Conservation (phyloP, 345 rosid species). For the Eucalyptus regnans region DNA sequence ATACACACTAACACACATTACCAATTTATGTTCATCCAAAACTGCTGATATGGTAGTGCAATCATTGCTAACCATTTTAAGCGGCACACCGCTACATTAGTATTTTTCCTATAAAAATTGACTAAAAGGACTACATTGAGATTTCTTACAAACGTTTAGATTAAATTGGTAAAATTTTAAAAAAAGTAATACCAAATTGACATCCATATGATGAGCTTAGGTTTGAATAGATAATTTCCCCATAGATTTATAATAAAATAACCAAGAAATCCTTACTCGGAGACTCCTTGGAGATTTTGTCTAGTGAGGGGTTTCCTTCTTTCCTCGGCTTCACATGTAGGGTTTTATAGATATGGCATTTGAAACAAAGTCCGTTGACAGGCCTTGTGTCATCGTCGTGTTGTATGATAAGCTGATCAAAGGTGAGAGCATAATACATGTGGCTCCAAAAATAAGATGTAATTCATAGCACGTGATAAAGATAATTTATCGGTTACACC, state of each 20-base stretch:
- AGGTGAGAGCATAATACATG: neutral
- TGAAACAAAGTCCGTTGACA: neutral
- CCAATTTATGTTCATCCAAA: neutral
- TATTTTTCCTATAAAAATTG: no score
- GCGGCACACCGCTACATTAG: rapidly evolving
- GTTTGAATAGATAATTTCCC: neutral
- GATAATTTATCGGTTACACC: neutral
- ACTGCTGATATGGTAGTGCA: rapidly evolving
- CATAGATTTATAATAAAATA: neutral
- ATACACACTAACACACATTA: neutral
- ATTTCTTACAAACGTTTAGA: neutral
- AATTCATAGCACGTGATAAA: rapidly evolving
- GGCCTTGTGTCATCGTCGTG: neutral
- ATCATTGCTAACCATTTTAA: rapidly evolving
- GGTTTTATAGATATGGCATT: neutral
- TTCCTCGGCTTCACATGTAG: neutral
- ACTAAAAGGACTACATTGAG: rapidly evolving
- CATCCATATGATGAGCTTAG: rapidly evolving
- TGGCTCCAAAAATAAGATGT: neutral
- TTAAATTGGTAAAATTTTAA: neutral
- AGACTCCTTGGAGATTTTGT: neutral
- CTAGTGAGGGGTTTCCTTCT: neutral
- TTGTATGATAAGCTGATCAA: neutral
- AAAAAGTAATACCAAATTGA: neutral
- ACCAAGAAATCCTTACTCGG: neutral